Conservation (phyloP, 2,329 filamentous ascomycete species). For the Zasmidium citrigriseum region DNA sequence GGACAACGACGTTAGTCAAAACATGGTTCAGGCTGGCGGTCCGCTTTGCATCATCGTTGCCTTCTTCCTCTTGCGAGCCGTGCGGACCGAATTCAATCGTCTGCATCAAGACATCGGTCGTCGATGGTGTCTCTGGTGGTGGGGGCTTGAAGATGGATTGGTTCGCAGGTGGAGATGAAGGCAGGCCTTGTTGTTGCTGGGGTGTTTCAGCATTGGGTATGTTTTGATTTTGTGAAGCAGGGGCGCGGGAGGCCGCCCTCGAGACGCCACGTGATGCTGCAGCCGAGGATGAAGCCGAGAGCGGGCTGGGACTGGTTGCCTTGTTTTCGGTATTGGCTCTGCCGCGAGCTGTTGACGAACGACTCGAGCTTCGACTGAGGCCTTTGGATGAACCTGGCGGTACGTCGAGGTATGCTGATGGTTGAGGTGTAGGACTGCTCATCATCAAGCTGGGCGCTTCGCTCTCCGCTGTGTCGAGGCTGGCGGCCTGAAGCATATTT, state of each 20-base stretch:
- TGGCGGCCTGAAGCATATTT: constrained; percentile 50
- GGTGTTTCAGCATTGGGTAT: constrained; percentile 35
- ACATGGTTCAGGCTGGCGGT: constrained; percentile 49
- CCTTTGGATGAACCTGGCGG: constrained; percentile 9
- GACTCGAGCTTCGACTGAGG: constrained; percentile 25
- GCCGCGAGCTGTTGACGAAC: constrained; percentile 21
- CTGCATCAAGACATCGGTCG: constrained; percentile 37
- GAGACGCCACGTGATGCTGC: constrained; percentile 10
- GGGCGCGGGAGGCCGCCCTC: constrained; percentile 14
- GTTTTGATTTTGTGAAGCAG: constrained; percentile 9
- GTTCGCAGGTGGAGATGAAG: constrained; percentile 2
- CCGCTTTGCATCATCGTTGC: constrained; percentile 31
- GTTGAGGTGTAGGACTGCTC: constrained; percentile 17
- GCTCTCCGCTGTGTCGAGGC: constrained; percentile 37
- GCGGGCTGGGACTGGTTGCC: constrained; percentile 18
- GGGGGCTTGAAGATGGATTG: constrained; percentile 35
- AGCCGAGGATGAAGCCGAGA: constrained; percentile 6
- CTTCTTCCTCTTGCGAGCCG: constrained; percentile 5
- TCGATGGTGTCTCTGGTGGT: constrained; percentile 36
- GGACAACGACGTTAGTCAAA: constrained; percentile 51
- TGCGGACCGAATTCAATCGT: constrained; percentile 24
- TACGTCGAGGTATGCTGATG: constrained; percentile 14
- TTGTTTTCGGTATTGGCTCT: constrained; percentile 9
- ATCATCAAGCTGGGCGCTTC: constrained; percentile 23
- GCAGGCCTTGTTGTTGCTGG: neutral